Evolutionary conservation across 305 asterid species (phyloP), one percentile per base, ranked within the genome.

Genomic region (Euphrasia arctica): DNA sequence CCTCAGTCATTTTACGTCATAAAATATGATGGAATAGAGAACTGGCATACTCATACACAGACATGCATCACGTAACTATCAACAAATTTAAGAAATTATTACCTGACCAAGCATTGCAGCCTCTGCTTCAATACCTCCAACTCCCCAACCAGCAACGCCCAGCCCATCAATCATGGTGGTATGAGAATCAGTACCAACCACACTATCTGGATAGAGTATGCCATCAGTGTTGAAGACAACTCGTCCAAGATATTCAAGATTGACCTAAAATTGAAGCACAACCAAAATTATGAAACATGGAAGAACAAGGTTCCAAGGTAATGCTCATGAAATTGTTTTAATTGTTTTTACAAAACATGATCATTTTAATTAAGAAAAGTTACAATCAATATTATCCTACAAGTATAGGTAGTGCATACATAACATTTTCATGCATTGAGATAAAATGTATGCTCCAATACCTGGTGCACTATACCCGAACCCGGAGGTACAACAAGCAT

Each of bases 401-500:
- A 15, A 31, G 60, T 39, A 48, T 28, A 62, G 52, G n/a, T 27
- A 55, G 11, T 29, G 29, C 59, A 54, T 28, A 41, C 60, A 25
- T n/a, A 57, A 57, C 9, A 54, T 64, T 10, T 59, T 54, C 45
- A 59, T 34, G 64, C 52, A 69, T 63, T 6, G 28, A 32, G 29
- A 65, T 54, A n/a, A 28, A 28, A 64, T 41, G 43, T 61, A 41
- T 22, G 56, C 9, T 27, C 27, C 22, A 54, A 48, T 84, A 88
- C 97, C 96, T 88, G 96, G 79, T 88, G 96, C 42, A 90, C 97
- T 25, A 90, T 88, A 72, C 97, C 97, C 64, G 97, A 90, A 9
- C 96, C 97, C 12, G 97, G 97, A n/a, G 97, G 97, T 59, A 90
- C 97, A 73, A 88, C 97, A 66, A 88, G 97, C 96, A 90, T 90